phyloP scores from a whole-genome alignment of 768 basidiomycete species.

The Paxillus ammoniavirescens region DNA sequence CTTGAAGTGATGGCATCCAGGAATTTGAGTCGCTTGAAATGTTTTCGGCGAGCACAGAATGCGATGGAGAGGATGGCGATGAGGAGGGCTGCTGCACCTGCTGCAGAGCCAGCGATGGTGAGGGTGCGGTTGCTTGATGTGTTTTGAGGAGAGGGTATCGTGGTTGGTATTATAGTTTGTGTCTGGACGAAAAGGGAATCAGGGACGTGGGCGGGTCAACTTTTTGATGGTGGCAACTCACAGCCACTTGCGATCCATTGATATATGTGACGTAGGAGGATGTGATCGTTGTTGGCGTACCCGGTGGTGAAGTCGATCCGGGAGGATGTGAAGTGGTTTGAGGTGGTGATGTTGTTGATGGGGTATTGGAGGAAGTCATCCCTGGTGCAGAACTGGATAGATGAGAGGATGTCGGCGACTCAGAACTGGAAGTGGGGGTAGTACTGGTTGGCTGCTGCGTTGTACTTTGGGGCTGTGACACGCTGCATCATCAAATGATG shows the following conservation, averaged over 20 bases:
- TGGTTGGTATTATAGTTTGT: constrained; percentile 13
- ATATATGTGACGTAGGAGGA: constrained; percentile 18
- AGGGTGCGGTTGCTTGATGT: constrained; percentile 31
- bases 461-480: neutral
- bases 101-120: constrained; percentile 42
- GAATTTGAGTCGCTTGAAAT: constrained; percentile 33
- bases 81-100: constrained; percentile 36
- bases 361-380: neutral
- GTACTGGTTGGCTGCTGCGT: neutral
- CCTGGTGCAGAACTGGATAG: neutral
- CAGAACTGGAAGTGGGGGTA: neutral
- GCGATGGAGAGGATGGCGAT: constrained; percentile 34
- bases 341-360: constrained; percentile 2
- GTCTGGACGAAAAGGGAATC: constrained; percentile 9
- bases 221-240: constrained; percentile 11
- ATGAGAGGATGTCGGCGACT: constrained; percentile 2
- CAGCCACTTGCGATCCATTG: constrained; percentile 13
- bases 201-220: too few relatives aligned
- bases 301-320: constrained; percentile 2
- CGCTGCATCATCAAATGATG: neutral
- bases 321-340: constrained; percentile 3
- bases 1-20: constrained; percentile 26
- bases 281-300: constrained; percentile 15
- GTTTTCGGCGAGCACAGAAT: constrained; percentile 38
- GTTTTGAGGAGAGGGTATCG: constrained; percentile 11